phyloP scores from a whole-genome alignment of 495 filamentous ascomycete genomes.

The Penicillium riverlandense region DNA sequence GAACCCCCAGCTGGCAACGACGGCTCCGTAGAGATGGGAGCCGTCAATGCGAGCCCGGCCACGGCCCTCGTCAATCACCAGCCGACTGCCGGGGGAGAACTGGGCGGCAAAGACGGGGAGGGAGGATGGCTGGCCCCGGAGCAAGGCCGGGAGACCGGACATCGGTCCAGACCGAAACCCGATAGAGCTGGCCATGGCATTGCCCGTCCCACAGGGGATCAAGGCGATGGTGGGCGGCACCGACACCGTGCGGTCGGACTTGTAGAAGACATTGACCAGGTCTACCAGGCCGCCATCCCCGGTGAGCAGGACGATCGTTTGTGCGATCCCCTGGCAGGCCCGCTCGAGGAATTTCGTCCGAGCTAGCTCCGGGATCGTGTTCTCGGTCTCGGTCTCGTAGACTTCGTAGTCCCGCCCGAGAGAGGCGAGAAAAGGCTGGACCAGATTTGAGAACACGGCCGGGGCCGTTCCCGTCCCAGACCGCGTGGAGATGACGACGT shows the following conservation, averaged over 20 bases:
- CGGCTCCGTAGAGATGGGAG: conserved; percentile 55
- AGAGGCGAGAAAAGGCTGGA: conserved; percentile 50
- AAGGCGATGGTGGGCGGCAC: conserved; percentile 51
- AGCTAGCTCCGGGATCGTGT: conserved; percentile 57
- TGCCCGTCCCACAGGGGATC: conserved; percentile 79
- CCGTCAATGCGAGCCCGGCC: conserved; percentile 11
- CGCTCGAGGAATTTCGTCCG: conserved; percentile 34
- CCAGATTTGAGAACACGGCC: conserved; percentile 44
- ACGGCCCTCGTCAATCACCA: conserved; percentile 32
- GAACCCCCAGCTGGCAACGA: conserved; percentile 82
- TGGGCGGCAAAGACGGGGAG: conserved; percentile 46
- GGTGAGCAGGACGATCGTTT: conserved; percentile 68
- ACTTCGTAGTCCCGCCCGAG: conserved; percentile 41
- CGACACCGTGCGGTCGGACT: conserved; percentile 4
- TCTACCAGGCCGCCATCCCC: conserved; percentile 84
- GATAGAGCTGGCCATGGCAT: conserved; percentile 73
- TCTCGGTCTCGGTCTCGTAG: conserved; percentile 48
- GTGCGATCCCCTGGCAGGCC: conserved; percentile 37
- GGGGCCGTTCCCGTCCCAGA: conserved; percentile 63
- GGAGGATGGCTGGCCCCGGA: conserved; percentile 41
- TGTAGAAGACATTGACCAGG: conserved; percentile 58
- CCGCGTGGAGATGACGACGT: conserved; percentile 64
- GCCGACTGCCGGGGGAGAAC: conserved; percentile 59
- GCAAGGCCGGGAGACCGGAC: conserved; percentile 31
- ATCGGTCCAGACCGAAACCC: conserved; percentile 24